These are phyloP conservation scores for Zhuliangozyma parablackwelliae DNA, from an alignment of 1,139 yeast genomes.

Conservation along the genomic window DNA sequence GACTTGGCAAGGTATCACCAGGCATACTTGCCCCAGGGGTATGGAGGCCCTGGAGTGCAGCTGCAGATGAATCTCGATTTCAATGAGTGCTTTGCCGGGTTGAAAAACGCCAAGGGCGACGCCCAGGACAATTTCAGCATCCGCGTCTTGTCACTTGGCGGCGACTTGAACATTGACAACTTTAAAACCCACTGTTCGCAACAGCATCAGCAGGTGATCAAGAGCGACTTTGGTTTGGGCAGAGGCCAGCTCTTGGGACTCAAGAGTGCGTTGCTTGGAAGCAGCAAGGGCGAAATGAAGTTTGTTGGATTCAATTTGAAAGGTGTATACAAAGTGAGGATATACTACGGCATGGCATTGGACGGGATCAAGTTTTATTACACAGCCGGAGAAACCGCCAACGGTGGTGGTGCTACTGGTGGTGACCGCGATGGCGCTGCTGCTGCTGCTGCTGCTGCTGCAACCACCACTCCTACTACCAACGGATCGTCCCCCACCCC, in stretches of 20 bases:
- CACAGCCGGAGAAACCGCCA: not conserved
- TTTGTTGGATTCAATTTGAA: conserved; percentile 28
- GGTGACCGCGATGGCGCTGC: no score
- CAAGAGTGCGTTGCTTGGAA: conserved; percentile 45
- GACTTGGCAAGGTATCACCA: conserved; percentile 63
- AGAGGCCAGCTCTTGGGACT: conserved; percentile 37
- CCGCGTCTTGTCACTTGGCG: conserved; percentile 43
- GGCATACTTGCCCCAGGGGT: conserved; percentile 52
- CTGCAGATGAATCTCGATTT: conserved; percentile 47
- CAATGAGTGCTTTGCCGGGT: conserved; percentile 12
- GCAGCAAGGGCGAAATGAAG: conserved; percentile 15
- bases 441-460: no score
- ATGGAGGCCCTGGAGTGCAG: conserved; percentile 61
- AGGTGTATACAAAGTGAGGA: conserved; percentile 44
- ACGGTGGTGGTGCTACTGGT: not conserved
- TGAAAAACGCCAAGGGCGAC: conserved; percentile 32
- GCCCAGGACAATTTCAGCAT: conserved; percentile 40
- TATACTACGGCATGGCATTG: conserved; percentile 69
- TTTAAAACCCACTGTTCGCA: conserved; percentile 21
- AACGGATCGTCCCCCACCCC: not conserved
- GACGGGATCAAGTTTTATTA: conserved; percentile 58
- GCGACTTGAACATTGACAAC: conserved; percentile 31
- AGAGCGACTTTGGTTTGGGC: conserved; percentile 41
- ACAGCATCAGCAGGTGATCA: conserved; percentile 14
- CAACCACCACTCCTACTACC: no score